Conservation (phyloP, 257 asterid genomes). For the Solanum etuberosum region DNA sequence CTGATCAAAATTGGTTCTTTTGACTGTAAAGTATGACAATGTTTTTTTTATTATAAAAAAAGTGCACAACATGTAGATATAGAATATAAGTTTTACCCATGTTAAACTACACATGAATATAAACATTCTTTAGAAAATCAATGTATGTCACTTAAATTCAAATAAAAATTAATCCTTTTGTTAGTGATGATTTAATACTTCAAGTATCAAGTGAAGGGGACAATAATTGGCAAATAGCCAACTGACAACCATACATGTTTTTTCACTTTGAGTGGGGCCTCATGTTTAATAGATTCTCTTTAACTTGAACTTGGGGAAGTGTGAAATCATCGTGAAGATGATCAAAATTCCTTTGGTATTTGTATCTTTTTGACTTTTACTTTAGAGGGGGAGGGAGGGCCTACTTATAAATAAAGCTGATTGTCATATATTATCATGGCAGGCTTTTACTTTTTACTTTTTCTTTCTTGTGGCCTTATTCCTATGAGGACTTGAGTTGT, state of each 20-base stretch:
- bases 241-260: background rate
- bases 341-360: background rate
- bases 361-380: background rate
- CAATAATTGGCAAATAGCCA: background rate
- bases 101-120: too few species aligned
- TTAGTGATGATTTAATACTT: background rate
- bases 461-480: background rate
- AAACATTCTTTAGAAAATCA: too few species aligned
- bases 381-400: background rate
- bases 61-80: too few species aligned
- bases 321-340: background rate
- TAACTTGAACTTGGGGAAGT: background rate
- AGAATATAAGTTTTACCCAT: too few species aligned
- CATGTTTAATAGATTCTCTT: background rate
- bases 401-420: background rate
- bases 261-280: background rate
- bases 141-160: too few species aligned
- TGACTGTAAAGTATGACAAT: too few species aligned
- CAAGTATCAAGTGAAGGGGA: background rate
- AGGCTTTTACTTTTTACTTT: background rate
- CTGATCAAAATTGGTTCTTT: background rate
- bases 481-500: background rate
- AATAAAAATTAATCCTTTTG: background rate
- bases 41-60: too few species aligned
- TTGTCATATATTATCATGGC: background rate